phyloP scores from a whole-genome alignment of 768 basidiomycete species.

The Sutorius australiensis region DNA sequence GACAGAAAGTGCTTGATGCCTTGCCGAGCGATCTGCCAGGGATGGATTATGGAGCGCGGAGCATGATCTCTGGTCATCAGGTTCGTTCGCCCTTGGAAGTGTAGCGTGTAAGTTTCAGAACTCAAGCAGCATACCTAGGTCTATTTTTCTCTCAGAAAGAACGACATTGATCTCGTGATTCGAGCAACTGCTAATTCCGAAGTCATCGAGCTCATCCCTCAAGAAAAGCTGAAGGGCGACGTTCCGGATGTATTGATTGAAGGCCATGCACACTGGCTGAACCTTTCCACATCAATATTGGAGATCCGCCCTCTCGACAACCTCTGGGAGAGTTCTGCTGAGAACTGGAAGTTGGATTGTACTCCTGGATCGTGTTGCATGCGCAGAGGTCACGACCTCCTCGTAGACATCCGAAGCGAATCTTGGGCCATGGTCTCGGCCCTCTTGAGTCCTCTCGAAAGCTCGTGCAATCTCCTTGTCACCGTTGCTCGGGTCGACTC shows the following conservation, averaged over 20 bases:
- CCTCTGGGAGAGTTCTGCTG: no score
- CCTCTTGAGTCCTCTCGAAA: no score
- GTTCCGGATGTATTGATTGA: slow-evolving; percentile 14
- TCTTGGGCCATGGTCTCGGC: no score
- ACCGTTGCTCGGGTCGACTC: no score
- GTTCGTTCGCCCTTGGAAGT: slow-evolving; percentile 3
- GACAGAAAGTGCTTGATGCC: slow-evolving; percentile 18
- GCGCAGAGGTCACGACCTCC: no score
- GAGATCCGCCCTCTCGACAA: no score
- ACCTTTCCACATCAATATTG: no score
- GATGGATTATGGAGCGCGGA: slow-evolving; percentile 26
- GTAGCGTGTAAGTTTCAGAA: not conserved
- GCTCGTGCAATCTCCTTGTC: no score
- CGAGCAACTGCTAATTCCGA: slow-evolving; percentile 5
- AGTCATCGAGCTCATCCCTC: slow-evolving; percentile 6
- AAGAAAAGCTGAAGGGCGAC: slow-evolving; percentile 17
- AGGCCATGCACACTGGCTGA: no score
- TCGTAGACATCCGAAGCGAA: no score
- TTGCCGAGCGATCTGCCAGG: slow-evolving; percentile 24
- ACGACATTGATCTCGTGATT: slow-evolving; percentile 17
- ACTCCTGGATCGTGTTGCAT: no score
- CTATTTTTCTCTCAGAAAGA: slow-evolving; percentile 19
- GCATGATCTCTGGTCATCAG: slow-evolving; percentile 15
- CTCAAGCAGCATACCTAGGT: slow-evolving; percentile 13
- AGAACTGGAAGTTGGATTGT: no score